Evolutionary conservation across 2,329 filamentous ascomycete species (phyloP), one percentile per base, ranked within the genome.

Genomic region (Aspergillus sp.): DNA sequence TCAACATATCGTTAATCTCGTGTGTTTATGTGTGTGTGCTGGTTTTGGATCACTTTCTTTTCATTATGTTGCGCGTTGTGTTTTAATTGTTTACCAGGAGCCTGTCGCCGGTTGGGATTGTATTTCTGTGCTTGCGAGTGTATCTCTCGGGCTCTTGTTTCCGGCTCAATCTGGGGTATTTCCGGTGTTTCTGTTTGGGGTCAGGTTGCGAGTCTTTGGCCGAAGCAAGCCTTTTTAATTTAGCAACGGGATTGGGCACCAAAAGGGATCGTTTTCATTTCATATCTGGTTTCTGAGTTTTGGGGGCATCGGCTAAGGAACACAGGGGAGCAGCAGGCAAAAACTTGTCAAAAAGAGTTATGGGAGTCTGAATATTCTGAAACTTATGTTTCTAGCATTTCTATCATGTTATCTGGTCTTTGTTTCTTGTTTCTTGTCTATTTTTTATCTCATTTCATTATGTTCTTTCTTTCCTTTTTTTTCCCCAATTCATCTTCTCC

Each of bases 291-390:
- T 30, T 37, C 12, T 36, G 36, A 7, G 31, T 39, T 50, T 42
- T 45, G 44, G 49, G 47, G 45, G 33, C 39, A 42, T 47, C 41
- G 48, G 53, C 44, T 19, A 42, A 49, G 45, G 50, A 50, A 52
- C 35, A 50, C 27, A 19, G 33, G 46, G 47, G 50, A 42, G 19
- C 31, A 48, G 51, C 47, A 47, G 48, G 50, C 46, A 52, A 51
- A 54, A 46, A 48, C 50, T 7, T 7, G 19, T 10, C 9, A 37
- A 53, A 53, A 54, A 51, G 52, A 56, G 51, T 51, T 50, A 19
- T 45, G 44, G 53, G 53, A 56, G 53, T 56, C 50, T 50, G 51
- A 52, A 43, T 52, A 47, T 37, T 37, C 46, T 43, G 41, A 43
- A 36, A 41, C 31, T 32, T 2, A 32, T 32, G 31, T 35, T 35